Conservation (phyloP, 257 asterid genomes). For the Ajuga chamaepitys region DNA sequence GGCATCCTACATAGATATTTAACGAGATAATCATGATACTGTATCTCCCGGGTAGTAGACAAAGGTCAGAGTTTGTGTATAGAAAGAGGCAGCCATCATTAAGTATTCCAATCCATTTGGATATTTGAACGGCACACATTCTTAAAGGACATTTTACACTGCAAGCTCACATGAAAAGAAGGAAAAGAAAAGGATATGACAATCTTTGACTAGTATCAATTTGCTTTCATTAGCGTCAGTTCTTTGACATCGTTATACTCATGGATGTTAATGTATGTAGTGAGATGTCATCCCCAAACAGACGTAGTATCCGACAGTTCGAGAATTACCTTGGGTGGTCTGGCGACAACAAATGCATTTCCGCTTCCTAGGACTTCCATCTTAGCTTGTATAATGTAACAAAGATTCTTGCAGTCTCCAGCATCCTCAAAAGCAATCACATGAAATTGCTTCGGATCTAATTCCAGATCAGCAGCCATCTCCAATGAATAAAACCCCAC, state of each 20-base stretch:
- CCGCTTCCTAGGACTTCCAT: conserved; percentile 87
- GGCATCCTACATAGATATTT: conserved; percentile 60
- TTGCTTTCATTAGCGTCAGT: no score
- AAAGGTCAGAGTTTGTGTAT: background rate
- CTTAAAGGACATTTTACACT: background rate
- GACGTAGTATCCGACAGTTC: background rate
- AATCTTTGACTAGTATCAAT: no score
- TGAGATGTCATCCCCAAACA: background rate
- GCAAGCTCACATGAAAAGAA: no score
- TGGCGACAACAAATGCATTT: conserved; percentile 73
- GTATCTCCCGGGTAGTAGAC: background rate
- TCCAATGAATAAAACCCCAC: conserved; percentile 89
- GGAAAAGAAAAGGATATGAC: no score
- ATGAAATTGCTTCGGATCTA: conserved; percentile 84
- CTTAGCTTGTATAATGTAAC: conserved; percentile 79
- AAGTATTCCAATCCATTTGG: background rate
- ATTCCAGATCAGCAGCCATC: conserved; percentile 93
- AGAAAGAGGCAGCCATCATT: background rate
- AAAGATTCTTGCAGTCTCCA: conserved; percentile 78
- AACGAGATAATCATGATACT: background rate
- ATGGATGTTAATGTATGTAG: background rate
- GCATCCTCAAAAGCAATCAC: conserved; percentile 90
- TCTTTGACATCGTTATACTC: background rate
- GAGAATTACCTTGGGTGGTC: conserved; percentile 81
- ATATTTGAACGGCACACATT: background rate